Evolutionary conservation across 2,329 filamentous ascomycete genomes (phyloP).

Genomic region (Furcasterigmium sp.): DNA sequence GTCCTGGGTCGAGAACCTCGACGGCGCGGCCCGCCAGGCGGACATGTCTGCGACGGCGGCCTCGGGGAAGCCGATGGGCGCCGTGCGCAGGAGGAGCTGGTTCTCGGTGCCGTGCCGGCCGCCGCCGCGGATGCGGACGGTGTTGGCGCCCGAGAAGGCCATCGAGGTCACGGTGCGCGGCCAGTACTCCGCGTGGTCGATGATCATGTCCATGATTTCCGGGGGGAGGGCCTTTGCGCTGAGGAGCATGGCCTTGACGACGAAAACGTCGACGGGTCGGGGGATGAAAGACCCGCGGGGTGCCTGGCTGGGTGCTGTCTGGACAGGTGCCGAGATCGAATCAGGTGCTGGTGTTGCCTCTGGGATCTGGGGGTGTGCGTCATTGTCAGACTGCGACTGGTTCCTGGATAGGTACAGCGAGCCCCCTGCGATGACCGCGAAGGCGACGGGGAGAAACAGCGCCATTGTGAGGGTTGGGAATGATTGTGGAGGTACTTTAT

Average conservation of each 20-base stretch:
- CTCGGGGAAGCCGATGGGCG: slow-evolving; percentile 28
- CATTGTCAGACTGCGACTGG: not conserved
- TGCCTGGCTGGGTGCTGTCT: not conserved
- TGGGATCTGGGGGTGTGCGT: not conserved
- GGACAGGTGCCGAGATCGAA: too few relatives aligned
- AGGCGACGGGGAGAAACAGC: too few relatives aligned
- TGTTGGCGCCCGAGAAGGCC: slow-evolving; percentile 13
- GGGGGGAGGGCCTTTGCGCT: slow-evolving; percentile 39
- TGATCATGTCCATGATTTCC: slow-evolving; percentile 50
- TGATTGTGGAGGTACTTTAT: too few relatives aligned
- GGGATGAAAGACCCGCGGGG: slow-evolving; percentile 21
- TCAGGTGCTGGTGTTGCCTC: too few relatives aligned
- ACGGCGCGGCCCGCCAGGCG: not conserved
- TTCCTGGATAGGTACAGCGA: too few relatives aligned
- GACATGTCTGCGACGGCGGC: slow-evolving; percentile 5
- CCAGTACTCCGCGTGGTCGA: slow-evolving; percentile 61
- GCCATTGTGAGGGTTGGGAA: too few relatives aligned
- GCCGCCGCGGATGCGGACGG: slow-evolving; percentile 17
- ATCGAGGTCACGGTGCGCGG: slow-evolving; percentile 36
- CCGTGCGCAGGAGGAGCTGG: slow-evolving; percentile 31
- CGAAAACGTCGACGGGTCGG: slow-evolving; percentile 40
- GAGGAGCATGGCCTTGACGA: slow-evolving; percentile 42
- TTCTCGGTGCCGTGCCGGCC: slow-evolving; percentile 17
- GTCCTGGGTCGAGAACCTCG: slow-evolving; percentile 4
- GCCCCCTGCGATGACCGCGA: too few relatives aligned